Evolutionary conservation across 345 rosid genomes (phyloP).

Genomic region (Populus davidiana): DNA sequence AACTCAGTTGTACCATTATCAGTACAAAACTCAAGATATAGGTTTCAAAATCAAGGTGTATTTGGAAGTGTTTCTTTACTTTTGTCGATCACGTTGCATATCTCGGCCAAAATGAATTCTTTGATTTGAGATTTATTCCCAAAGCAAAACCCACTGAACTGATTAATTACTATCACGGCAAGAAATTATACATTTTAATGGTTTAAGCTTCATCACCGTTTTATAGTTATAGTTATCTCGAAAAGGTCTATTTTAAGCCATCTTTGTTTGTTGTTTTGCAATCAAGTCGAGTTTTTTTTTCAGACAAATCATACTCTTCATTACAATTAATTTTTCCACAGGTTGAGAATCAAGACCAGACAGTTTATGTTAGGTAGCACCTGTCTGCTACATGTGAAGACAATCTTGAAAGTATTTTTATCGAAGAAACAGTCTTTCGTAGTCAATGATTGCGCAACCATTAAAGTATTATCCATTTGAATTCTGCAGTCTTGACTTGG

Average conservation of each 20-base stretch:
- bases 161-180: neutral
- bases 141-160: neutral
- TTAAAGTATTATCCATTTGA: slow-evolving; percentile 8
- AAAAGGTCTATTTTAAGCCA: slow-evolving; percentile 1
- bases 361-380: slow-evolving; percentile 31
- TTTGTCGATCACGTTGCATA: neutral
- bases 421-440: neutral
- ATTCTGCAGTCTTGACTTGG: slow-evolving; percentile 17
- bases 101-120: neutral
- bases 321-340: slow-evolving; percentile 9
- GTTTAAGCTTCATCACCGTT: slow-evolving; percentile 2
- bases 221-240: neutral
- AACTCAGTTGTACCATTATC: too few species aligned
- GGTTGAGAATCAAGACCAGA: slow-evolving; percentile 26
- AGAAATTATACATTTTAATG: neutral
- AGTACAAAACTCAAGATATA: neutral
- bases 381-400: slow-evolving; percentile 11
- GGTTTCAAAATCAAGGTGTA: neutral
- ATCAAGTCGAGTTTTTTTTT: slow-evolving; percentile 18
- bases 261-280: slow-evolving; percentile 30
- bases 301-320: neutral
- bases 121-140: neutral
- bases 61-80: too few species aligned
- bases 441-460: slow-evolving; percentile 18
- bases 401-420: neutral